Evolutionary conservation across 140 eudicot species (phyloP), one percentile per base, ranked within the genome.

Genomic region (Senecio squalidus): DNA sequence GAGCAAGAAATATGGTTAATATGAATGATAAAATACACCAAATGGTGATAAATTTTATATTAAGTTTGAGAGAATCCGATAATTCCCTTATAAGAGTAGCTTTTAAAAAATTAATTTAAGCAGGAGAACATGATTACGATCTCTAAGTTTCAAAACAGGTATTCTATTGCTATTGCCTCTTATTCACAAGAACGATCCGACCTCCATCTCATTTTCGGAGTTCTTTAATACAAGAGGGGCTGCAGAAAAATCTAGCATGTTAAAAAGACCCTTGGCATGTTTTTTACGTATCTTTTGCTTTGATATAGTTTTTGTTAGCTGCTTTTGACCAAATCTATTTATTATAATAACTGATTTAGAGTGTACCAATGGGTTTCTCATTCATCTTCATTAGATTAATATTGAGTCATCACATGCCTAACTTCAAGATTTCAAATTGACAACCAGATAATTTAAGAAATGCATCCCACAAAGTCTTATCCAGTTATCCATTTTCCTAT

Each of bases 381-480:
- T 28, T 52, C 38, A 52, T 6, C 2, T 24, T 51, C 4, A 9
- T 4, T 40, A 9, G 6, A 45, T 45, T 15, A 5, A 17, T 44
- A 0, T 2, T 3, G 29, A 20, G 54, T 47, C 29, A 20, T 47
- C 27, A 13, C 54, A 21, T 34, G 21, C 62, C 62, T 18, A 34
- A 56, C 27, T 56, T 3, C 4, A 56, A 13, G 34, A 18, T 56
- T 5, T 9, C 20, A 31, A 31, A 9, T 56, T 56, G 29, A 56
- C 2, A 25, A 25, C 4, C 36, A 50, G 0, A 50, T n/a, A n/a
- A n/a, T n/a, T n/a, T n/a, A 13, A 20, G 24, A 50, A 31, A 55
- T 53, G 71, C 62, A 36, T 14, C 51, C 50, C 18, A 20, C 60
- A 4, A 58, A n/a, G 5, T 47, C 46, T 18, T 29, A 28, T 23